phyloP scores from a whole-genome alignment of 1,284 basidiomycete genomes.

The Naganishia sp. region DNA sequence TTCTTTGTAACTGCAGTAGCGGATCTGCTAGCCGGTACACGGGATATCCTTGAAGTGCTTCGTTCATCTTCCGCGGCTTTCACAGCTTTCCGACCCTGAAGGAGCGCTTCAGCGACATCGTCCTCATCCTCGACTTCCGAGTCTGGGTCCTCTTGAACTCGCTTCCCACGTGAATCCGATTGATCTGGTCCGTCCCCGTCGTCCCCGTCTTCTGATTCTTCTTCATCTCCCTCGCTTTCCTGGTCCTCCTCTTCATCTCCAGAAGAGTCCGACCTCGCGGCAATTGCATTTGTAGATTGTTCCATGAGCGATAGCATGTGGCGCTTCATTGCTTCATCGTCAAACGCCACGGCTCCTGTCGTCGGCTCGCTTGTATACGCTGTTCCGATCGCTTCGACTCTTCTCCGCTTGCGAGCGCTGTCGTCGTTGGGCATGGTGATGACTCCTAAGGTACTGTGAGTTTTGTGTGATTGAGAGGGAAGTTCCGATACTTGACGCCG shows the following conservation, averaged over 20 bases:
- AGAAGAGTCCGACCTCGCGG: constrained; percentile 28
- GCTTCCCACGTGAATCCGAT: neutral
- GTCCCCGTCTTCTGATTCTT: constrained; percentile 30
- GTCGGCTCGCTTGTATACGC: neutral
- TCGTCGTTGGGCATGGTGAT: constrained; percentile 15
- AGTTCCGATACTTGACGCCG: neutral
- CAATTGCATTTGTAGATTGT: neutral
- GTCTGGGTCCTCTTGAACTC: constrained; percentile 9
- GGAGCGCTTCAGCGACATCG: constrained; percentile 15
- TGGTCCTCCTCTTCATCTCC: neutral
- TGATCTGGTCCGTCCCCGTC: constrained; percentile 32
- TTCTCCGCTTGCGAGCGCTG: constrained; percentile 24
- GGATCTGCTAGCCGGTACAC: constrained; percentile 10
- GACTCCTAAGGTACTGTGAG: neutral
- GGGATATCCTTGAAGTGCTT: constrained; percentile 25
- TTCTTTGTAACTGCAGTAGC: constrained; percentile 70
- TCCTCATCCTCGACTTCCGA: constrained; percentile 25
- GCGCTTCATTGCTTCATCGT: constrained; percentile 28
- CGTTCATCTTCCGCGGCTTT: neutral
- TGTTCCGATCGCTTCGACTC: neutral
- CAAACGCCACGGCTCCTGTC: constrained; percentile 13
- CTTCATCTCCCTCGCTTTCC: constrained; percentile 2
- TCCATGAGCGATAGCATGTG: constrained; percentile 29
- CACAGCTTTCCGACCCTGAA: neutral
- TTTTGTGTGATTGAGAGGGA: neutral